These are phyloP conservation scores for Geotrichum bryndzae DNA, from an alignment of 1,139 yeast genomes.

Conservation along the genomic window DNA sequence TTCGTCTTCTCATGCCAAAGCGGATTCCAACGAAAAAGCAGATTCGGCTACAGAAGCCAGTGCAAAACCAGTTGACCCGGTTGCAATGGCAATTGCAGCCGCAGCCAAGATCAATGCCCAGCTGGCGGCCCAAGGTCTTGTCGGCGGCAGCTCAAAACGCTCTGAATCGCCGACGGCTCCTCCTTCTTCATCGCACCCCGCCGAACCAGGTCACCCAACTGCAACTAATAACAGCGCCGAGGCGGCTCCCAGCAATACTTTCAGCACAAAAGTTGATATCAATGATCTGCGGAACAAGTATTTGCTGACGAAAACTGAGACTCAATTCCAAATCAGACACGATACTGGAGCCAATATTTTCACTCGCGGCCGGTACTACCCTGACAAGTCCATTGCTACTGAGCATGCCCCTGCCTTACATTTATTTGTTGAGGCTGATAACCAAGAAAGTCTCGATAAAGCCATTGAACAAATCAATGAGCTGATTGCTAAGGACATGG, in stretches of 20 bases:
- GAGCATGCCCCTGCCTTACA: constrained; percentile 35
- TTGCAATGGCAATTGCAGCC: constrained; percentile 32
- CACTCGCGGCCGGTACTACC: constrained; percentile 37
- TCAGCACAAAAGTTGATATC: constrained; percentile 31
- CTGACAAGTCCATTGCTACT: constrained; percentile 35
- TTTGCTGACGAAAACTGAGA: constrained; percentile 35
- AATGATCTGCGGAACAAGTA: constrained; percentile 38
- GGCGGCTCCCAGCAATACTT: not conserved
- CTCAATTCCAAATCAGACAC: constrained; percentile 30
- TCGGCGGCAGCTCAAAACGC: constrained; percentile 3
- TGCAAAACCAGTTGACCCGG: constrained; percentile 23
- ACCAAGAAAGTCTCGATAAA: constrained; percentile 30
- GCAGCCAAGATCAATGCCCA: constrained; percentile 36
- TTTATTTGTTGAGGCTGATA: constrained; percentile 32
- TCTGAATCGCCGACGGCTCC: not conserved
- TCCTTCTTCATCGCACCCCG: not conserved
- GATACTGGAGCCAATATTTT: constrained; percentile 35
- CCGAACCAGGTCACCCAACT: not conserved
- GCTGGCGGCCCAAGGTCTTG: constrained; percentile 20
- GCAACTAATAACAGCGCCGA: not conserved
- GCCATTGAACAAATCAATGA: constrained; percentile 33
- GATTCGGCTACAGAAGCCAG: not conserved
- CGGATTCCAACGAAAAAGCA: not conserved
- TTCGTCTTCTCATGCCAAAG: not conserved
- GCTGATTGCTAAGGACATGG: constrained; percentile 33